Evolutionary conservation across 305 asterid species (phyloP), one percentile per base, ranked within the genome.

Genomic region (Plantago coronopus): DNA sequence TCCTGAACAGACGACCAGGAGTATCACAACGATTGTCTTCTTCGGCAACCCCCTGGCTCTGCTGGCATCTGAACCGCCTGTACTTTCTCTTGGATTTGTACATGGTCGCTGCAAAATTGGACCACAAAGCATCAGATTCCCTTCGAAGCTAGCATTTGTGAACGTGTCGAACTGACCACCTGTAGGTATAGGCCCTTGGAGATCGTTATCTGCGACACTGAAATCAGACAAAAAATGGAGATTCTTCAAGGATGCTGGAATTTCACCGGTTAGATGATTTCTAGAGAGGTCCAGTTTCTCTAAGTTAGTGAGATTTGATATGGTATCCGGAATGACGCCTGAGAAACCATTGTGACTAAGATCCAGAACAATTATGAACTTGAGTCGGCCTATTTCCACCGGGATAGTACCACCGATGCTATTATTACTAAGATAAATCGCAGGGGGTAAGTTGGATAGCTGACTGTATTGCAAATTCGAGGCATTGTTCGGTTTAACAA

Each of bases 101-200:
- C 97, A 91, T 54, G 76, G 15, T 5, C 69, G 82, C 68, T 72
- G 77, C 78, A 88, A 57, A 63, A 75, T 48, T 48, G 55, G 74
- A 54, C 98, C 97, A 63, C 96, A 91, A 76, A 91, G 76, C 64
- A 57, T 67, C 8, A 77, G 77, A 63, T 87, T 84, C 51, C 95
- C 95, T 43, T 76, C 81, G 38, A 78, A 85, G 80, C 94, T 85
- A n/a, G 81, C 23, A 63, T 14, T 61, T 0, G 83, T 69, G 68
- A 88, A 88, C 1, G 89, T 83, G 56, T 85, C 83, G 16, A 88
- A 85, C 74, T 85, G 96, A 10, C 87, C 87, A 22, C 96, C 94
- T 2, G 71, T 59, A 1, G 94, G 96, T 49, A 88, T 61, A 17
- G 81, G 73, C 42, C 96, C 94, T 68, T 83, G 72, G 54, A 88